Conservation (phyloP, 2,329 filamentous ascomycete species). For the Pseudogymnoascus sp. region DNA sequence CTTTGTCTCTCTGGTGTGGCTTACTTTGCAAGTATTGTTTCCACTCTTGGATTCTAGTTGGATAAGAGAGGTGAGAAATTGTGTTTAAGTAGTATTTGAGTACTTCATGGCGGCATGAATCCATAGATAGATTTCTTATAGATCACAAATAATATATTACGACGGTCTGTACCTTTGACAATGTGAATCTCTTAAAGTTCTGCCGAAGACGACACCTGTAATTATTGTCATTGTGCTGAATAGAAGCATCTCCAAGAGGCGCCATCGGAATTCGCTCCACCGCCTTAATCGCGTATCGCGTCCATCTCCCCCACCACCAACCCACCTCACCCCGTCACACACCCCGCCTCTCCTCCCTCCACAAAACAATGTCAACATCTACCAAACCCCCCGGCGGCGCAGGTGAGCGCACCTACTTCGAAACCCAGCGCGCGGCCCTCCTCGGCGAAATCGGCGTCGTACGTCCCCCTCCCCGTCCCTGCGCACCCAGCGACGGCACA, state of each 20-base stretch:
- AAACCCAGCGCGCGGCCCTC: constrained; percentile 65
- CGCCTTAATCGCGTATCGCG: background rate
- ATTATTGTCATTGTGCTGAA: too few species aligned
- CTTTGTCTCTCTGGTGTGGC: too few species aligned
- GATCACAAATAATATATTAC: too few species aligned
- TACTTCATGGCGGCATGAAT: too few species aligned
- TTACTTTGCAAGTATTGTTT: too few species aligned
- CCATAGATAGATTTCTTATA: too few species aligned
- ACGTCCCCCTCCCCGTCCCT: constrained; percentile 18
- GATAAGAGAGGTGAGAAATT: too few species aligned
- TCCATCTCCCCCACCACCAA: background rate
- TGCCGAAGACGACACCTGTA: too few species aligned
- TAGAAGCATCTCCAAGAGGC: background rate
- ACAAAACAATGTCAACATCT: constrained; percentile 21
- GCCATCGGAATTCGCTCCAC: background rate
- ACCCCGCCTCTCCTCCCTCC: background rate
- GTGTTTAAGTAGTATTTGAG: too few species aligned
- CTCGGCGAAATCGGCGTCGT: constrained; percentile 68
- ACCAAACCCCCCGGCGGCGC: constrained; percentile 17
- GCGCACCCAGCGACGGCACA: background rate
- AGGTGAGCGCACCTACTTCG: constrained; percentile 58
- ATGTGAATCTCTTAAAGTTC: too few species aligned
- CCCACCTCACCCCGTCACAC: background rate
- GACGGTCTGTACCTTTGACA: too few species aligned
- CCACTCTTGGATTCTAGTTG: too few species aligned